Evolutionary conservation across 352 stramenopile species (phyloP).

Genomic region (Phytophthora ramorum): DNA sequence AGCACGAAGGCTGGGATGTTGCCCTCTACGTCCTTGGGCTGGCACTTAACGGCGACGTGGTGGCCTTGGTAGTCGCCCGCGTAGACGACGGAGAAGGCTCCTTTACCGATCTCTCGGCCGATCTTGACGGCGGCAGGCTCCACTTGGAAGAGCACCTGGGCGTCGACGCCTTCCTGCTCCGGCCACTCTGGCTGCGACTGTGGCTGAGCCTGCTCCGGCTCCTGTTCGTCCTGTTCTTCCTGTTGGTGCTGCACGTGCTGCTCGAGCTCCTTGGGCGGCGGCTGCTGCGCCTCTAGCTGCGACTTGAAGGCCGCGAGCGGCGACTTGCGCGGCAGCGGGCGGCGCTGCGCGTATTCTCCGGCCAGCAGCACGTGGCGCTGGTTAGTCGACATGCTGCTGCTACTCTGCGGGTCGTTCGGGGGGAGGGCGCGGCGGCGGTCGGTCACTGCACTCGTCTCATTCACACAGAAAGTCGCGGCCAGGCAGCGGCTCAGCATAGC

Average conservation of each 20-base stretch:
- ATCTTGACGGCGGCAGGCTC: conserved; percentile 72
- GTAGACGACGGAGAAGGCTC: conserved; percentile 86
- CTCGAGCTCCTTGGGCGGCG: not conserved
- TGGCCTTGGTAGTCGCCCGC: conserved; percentile 74
- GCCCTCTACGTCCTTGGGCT: conserved; percentile 79
- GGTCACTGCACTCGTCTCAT: conserved; percentile 33
- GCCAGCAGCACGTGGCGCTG: conserved; percentile 42
- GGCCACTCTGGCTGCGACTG: conserved; percentile 34
- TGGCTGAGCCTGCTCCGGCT: conserved; percentile 17
- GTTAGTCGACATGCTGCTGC: conserved; percentile 30
- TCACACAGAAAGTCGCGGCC: conserved; percentile 39
- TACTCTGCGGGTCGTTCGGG: conserved; percentile 12
- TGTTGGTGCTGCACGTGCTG: conserved; percentile 20
- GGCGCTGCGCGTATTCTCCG: conserved; percentile 44
- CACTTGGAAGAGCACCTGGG: conserved; percentile 57
- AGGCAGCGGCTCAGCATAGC: conserved; percentile 42
- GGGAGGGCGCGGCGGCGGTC: conserved; percentile 31
- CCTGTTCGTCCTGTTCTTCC: conserved; percentile 25
- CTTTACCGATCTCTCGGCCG: conserved; percentile 84
- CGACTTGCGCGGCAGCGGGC: conserved; percentile 26
- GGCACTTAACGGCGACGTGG: conserved; percentile 85
- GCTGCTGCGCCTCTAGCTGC: conserved; percentile 31
- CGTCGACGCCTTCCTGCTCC: conserved; percentile 21
- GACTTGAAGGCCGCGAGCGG: conserved; percentile 34
- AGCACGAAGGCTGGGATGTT: conserved; percentile 78